phyloP scores from a whole-genome alignment of 2,329 filamentous ascomycete genomes.

The Calonectria henricotiae region DNA sequence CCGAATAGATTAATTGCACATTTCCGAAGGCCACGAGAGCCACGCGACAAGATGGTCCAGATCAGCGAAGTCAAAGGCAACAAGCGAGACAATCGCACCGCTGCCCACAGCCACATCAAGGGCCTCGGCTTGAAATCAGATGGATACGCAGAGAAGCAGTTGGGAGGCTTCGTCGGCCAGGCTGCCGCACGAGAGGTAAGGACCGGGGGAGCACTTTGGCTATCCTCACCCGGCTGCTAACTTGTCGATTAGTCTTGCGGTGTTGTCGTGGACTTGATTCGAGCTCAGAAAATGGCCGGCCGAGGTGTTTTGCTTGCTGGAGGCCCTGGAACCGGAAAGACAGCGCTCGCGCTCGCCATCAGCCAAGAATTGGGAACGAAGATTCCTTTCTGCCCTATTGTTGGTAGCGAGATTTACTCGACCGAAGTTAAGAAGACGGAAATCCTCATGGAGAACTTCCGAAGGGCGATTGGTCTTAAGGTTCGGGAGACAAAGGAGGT shows the following conservation, averaged over 20 bases:
- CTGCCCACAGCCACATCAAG: conserved; percentile 98
- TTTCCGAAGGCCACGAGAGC: conserved; percentile 44
- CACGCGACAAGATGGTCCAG: conserved; percentile 79
- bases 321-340: conserved; percentile 97
- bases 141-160: conserved; percentile 86
- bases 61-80: conserved; percentile 97
- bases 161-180: conserved; percentile 92
- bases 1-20: conserved; percentile 8
- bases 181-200: conserved; percentile 87
- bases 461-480: conserved; percentile 94
- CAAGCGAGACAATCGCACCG: conserved; percentile 95
- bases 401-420: conserved; percentile 97
- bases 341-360: conserved; percentile 93
- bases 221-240: conserved; percentile 38
- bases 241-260: conserved; percentile 82
- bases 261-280: conserved; percentile 95
- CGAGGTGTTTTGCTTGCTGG: conserved; percentile 94
- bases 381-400: conserved; percentile 98
- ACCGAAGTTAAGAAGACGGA: conserved; percentile 99
- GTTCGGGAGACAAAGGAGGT: conserved; percentile 99
- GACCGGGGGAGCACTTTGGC: neutral
- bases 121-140: conserved; percentile 89
- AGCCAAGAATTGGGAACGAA: conserved; percentile 98
- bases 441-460: conserved; percentile 99
- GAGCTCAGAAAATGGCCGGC: conserved; percentile 97